These are phyloP conservation scores for Fabrea salina DNA, from an alignment of 169 alveolate genomes.

Conservation along the genomic window DNA sequence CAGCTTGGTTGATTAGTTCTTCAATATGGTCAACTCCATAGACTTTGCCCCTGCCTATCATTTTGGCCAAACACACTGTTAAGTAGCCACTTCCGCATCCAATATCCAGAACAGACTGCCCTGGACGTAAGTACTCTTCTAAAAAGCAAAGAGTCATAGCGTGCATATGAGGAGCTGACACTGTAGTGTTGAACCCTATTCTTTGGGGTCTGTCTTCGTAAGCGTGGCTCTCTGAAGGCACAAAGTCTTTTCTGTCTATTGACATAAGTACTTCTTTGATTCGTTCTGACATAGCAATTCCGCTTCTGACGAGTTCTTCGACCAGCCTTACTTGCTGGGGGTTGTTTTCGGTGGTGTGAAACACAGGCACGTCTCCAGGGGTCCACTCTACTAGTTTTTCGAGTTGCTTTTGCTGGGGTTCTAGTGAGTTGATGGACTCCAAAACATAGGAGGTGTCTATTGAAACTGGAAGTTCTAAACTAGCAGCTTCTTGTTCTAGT, in stretches of 20 bases:
- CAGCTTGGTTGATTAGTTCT: constrained; percentile 46
- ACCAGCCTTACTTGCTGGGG: neutral
- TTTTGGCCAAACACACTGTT: constrained; percentile 48
- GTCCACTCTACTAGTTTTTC: neutral
- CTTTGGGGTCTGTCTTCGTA: constrained; percentile 54
- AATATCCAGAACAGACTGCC: constrained; percentile 49
- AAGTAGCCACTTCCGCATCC: constrained; percentile 73
- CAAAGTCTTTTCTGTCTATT: neutral
- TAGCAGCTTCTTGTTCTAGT: neutral
- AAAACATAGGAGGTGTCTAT: neutral
- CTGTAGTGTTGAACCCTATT: constrained; percentile 63
- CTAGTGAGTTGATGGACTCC: neutral
- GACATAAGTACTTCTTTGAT: neutral
- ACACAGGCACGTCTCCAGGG: neutral
- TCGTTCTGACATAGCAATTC: neutral
- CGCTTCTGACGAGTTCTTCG: neutral
- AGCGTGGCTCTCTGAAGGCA: constrained; percentile 1
- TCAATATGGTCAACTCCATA: constrained; percentile 67
- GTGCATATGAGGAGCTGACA: constrained; percentile 78
- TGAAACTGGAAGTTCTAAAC: neutral
- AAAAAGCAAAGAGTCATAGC: constrained; percentile 54
- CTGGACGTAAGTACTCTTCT: constrained; percentile 20
- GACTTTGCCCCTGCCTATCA: constrained; percentile 54
- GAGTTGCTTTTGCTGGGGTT: neutral
- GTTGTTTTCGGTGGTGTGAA: neutral